A percentile compares a stretch with the other conserved stretches of the same genome.
Conservation (phyloP, 2,329 filamentous ascomycete species). For the Neopestalotiopsis sp. region DNA sequence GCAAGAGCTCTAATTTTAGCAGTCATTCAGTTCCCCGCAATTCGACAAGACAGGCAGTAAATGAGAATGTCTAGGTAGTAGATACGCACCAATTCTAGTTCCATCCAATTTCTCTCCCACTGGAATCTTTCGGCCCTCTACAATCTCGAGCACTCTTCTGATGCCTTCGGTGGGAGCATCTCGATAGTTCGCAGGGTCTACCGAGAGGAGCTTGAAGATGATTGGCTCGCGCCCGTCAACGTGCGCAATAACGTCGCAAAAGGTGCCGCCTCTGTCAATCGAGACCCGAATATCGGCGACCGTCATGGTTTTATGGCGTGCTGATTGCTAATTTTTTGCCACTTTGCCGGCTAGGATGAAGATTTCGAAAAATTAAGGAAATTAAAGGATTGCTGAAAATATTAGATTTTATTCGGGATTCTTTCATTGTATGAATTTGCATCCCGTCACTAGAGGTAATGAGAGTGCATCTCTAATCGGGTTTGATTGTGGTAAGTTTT, state of each 20-base stretch:
- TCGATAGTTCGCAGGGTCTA: constrained; percentile 72
- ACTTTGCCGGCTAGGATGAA: not conserved
- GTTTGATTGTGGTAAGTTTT: not conserved
- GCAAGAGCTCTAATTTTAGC: not conserved
- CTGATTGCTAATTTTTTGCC: not conserved
- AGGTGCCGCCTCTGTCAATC: constrained; percentile 71
- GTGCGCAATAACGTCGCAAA: constrained; percentile 73
- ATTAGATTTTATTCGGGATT: not conserved
- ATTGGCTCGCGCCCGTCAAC: constrained; percentile 71
- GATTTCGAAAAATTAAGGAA: too few species aligned
- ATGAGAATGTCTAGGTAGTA: not conserved
- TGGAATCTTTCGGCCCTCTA: constrained; percentile 62
- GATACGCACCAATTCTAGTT: constrained; percentile 34
- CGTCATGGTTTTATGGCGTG: not conserved
- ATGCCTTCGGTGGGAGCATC: constrained; percentile 78
- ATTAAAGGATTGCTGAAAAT: not conserved
- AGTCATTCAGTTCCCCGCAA: too few species aligned
- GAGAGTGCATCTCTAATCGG: not conserved
- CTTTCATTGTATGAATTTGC: constrained; percentile 1
- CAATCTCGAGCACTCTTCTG: constrained; percentile 67
- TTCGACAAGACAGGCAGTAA: not conserved
- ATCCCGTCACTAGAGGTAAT: not conserved
- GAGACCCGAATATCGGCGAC: constrained; percentile 25
- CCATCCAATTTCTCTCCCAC: constrained; percentile 36
- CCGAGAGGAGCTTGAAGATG: constrained; percentile 76